phyloP scores from a whole-genome alignment of 192 early-diverging fungal species.

The Linnemannia exigua region DNA sequence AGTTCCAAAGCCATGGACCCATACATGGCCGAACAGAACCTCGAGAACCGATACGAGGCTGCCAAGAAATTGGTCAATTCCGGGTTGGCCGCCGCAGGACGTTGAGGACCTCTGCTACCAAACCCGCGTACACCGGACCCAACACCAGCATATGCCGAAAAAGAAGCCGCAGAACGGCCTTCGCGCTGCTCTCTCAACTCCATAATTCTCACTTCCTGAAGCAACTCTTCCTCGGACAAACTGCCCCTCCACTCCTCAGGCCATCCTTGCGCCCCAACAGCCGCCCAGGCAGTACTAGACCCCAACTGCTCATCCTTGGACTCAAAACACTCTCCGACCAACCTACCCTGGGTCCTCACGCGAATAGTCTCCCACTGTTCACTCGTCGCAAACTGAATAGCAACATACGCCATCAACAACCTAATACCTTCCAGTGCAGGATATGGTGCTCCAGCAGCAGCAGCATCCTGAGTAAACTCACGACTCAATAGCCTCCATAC shows the following conservation, averaged over 20 bases:
- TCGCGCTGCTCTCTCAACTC: constrained; percentile 42
- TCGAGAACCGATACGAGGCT: constrained; percentile 46
- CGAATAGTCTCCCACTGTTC: constrained; percentile 49
- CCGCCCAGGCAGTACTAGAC: constrained; percentile 43
- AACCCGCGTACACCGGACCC: not conserved
- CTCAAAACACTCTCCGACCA: constrained; percentile 42
- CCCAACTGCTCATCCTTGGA: constrained; percentile 45
- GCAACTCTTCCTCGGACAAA: constrained; percentile 44
- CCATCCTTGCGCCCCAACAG: constrained; percentile 23
- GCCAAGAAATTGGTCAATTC: constrained; percentile 56
- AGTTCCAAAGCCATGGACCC: constrained; percentile 32
- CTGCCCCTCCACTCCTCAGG: constrained; percentile 19
- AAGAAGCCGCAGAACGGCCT: constrained; percentile 24
- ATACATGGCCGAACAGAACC: constrained; percentile 56
- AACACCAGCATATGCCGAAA: constrained; percentile 4
- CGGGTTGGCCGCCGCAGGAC: constrained; percentile 15
- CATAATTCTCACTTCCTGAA: constrained; percentile 19
- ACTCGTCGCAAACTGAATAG: constrained; percentile 58
- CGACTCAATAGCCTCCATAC: constrained; percentile 56
- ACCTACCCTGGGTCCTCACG: constrained; percentile 21
- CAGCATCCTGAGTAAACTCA: constrained; percentile 43
- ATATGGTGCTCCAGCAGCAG: constrained; percentile 21
- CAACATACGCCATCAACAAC: constrained; percentile 60
- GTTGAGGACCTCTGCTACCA: not conserved
- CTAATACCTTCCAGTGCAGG: constrained; percentile 56